phyloP scores from a whole-genome alignment of 768 basidiomycete genomes.

The Hygrophoropsis aurantiaca region DNA sequence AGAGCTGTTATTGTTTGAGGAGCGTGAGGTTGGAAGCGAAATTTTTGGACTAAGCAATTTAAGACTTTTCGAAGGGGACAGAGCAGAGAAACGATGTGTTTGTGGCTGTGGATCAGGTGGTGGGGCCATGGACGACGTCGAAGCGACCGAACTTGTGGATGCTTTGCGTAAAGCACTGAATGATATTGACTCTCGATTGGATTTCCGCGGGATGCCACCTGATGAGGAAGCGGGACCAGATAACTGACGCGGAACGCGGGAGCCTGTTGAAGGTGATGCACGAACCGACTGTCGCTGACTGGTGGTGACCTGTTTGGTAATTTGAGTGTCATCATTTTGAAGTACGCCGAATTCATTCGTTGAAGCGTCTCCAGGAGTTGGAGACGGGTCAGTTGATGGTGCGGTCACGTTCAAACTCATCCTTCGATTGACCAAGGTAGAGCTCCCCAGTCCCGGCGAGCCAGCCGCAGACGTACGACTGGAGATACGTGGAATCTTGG shows the following conservation, averaged over 20 bases:
- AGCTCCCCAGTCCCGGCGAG: conserved; percentile 69
- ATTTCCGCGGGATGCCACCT: conserved; percentile 57
- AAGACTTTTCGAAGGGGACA: conserved; percentile 82
- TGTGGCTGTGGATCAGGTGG: conserved; percentile 39
- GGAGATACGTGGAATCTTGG: conserved; percentile 92
- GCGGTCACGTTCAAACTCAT: conserved; percentile 61
- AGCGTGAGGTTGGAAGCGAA: conserved; percentile 55
- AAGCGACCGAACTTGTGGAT: conserved; percentile 79
- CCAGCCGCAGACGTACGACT: conserved; percentile 74
- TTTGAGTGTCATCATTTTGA: conserved; percentile 55
- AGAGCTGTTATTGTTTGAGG: conserved; percentile 41
- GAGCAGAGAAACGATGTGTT: conserved; percentile 69
- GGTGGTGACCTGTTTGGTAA: conserved; percentile 39
- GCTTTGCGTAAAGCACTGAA: conserved; percentile 78
- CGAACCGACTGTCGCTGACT: conserved; percentile 58
- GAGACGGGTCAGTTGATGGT: conserved; percentile 66
- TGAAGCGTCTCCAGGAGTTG: conserved; percentile 44
- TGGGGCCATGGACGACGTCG: conserved; percentile 54
- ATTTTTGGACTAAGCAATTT: conserved; percentile 82
- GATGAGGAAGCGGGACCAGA: conserved; percentile 45
- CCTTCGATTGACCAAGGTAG: conserved; percentile 56
- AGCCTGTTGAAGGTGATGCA: conserved; percentile 59
- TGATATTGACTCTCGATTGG: conserved; percentile 77
- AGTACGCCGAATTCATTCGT: conserved; percentile 83
- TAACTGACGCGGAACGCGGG: conserved; percentile 68